Evolutionary conservation across 2,329 filamentous ascomycete genomes (phyloP).

Genomic region (Phaeosphaeriaceae sp.): DNA sequence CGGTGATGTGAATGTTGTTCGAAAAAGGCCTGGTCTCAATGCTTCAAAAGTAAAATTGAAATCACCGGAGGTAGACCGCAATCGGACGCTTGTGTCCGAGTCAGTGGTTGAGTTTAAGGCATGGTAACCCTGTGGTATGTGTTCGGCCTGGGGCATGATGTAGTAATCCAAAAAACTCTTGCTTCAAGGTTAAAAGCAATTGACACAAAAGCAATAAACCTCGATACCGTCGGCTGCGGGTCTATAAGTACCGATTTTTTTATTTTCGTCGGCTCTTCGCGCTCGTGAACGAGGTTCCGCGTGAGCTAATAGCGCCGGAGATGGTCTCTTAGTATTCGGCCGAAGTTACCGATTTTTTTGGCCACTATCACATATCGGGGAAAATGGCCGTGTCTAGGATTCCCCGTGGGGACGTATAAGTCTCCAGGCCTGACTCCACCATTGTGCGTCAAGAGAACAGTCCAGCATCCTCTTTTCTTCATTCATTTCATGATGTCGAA

Average conservation of each 20-base stretch:
- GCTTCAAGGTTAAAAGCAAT: neutral
- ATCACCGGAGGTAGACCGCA: conserved; percentile 52
- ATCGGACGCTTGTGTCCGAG: conserved; percentile 41
- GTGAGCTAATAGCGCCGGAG: conserved; percentile 4
- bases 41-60: conserved; percentile 69
- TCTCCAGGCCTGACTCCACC: conserved; percentile 14
- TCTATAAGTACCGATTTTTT: neutral
- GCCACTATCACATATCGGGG: conserved; percentile 18
- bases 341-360: too few relatives aligned
- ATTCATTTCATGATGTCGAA: conserved; percentile 24
- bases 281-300: neutral
- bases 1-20: conserved; percentile 69
- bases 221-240: neutral
- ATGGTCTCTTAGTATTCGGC: too few relatives aligned
- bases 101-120: conserved; percentile 27
- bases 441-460: conserved; percentile 7
- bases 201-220: neutral
- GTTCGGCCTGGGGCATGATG: conserved; percentile 59
- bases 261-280: neutral
- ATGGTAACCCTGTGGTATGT: conserved; percentile 47
- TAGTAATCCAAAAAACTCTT: neutral
- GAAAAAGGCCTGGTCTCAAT: conserved; percentile 67
- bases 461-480: neutral
- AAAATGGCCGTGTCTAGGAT: conserved; percentile 27
- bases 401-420: conserved; percentile 35